phyloP scores from a whole-genome alignment of 2,329 filamentous ascomycete species.

The Trichophyton verrucosum region DNA sequence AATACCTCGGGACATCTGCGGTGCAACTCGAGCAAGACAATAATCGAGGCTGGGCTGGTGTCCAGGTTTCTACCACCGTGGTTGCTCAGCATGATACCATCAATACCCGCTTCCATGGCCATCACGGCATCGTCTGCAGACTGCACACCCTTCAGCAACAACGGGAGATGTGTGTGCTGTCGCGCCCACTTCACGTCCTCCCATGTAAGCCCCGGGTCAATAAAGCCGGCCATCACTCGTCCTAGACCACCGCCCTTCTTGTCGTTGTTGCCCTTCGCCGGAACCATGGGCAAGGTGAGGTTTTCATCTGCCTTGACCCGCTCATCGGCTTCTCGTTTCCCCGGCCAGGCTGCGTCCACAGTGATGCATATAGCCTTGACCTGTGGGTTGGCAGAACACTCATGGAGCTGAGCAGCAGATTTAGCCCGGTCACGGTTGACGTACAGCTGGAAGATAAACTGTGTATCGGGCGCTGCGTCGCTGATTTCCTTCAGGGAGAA shows the following conservation, averaged over 20 bases:
- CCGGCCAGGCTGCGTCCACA: slow-evolving; percentile 44
- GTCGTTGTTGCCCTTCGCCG: slow-evolving; percentile 36
- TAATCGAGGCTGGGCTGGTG: slow-evolving; percentile 37
- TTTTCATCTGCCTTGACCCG: slow-evolving; percentile 38
- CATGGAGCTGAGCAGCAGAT: slow-evolving; percentile 35
- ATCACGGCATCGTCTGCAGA: slow-evolving; percentile 42
- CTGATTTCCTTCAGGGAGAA: slow-evolving; percentile 46
- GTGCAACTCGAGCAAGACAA: slow-evolving; percentile 43
- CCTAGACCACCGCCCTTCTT: slow-evolving; percentile 43
- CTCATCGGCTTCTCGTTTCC: slow-evolving; percentile 46
- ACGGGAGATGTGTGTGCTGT: slow-evolving; percentile 35
- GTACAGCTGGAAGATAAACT: slow-evolving; percentile 46
- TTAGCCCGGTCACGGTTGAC: slow-evolving; percentile 41
- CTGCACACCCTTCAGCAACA: slow-evolving; percentile 48
- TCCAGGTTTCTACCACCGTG: slow-evolving; percentile 48
- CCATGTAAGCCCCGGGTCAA: slow-evolving; percentile 43
- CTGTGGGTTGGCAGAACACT: slow-evolving; percentile 31
- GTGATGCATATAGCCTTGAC: slow-evolving; percentile 41
- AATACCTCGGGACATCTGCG: slow-evolving; percentile 40
- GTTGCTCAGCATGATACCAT: slow-evolving; percentile 46
- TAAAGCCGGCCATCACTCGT: slow-evolving; percentile 40
- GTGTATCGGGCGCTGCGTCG: slow-evolving; percentile 27
- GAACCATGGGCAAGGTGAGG: slow-evolving; percentile 33
- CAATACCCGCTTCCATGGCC: slow-evolving; percentile 39
- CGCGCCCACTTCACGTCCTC: slow-evolving; percentile 43